Percentiles rank a stretch among this genome's conserved stretches.
These are phyloP conservation scores for Chimonanthus salicifolius DNA, from an alignment of 164 flowering plant genomes.

Conservation along the genomic window DNA sequence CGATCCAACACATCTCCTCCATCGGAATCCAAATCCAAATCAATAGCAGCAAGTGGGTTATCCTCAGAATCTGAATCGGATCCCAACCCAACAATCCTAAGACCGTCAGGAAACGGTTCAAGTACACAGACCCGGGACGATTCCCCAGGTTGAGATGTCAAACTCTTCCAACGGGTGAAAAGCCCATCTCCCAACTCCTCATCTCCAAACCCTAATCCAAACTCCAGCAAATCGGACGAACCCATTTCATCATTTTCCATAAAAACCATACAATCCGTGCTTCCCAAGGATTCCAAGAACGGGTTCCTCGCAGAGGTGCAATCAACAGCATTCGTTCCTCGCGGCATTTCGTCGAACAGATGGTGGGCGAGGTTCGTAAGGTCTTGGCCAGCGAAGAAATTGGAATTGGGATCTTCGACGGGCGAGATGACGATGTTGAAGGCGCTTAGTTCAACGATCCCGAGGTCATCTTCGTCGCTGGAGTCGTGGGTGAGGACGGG, in stretches of 20 bases:
- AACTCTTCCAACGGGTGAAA: constrained; percentile 26
- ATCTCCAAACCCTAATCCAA: constrained; percentile 28
- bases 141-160: constrained; percentile 15
- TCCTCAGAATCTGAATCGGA: constrained; percentile 43
- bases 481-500: neutral
- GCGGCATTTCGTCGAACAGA: constrained; percentile 51
- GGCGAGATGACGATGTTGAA: constrained; percentile 1
- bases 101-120: constrained; percentile 6
- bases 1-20: constrained; percentile 28
- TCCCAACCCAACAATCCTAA: constrained; percentile 28
- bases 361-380: constrained; percentile 60
- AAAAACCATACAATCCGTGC: constrained; percentile 29
- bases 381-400: constrained; percentile 6
- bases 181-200: constrained; percentile 33
- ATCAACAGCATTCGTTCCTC: constrained; percentile 21
- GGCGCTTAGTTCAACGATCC: neutral
- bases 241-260: neutral
- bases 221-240: neutral
- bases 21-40: constrained; percentile 25
- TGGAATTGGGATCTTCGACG: constrained; percentile 25
- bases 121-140: constrained; percentile 9
- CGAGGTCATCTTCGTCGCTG: constrained; percentile 1
- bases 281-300: constrained; percentile 17
- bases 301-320: constrained; percentile 6
- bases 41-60: constrained; percentile 4